phyloP scores from a whole-genome alignment of 1,139 yeast genomes.

The Candida sp. region DNA sequence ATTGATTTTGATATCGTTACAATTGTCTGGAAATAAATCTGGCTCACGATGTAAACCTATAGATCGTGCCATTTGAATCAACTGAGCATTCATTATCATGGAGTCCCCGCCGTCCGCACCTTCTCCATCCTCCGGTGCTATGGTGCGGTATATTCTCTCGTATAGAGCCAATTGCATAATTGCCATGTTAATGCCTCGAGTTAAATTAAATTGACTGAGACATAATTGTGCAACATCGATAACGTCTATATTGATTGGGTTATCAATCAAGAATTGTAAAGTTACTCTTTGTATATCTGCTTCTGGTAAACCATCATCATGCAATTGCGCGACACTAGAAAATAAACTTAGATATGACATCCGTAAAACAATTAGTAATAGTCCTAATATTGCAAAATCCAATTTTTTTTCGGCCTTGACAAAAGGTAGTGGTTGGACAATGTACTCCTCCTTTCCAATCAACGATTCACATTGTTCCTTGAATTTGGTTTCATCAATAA shows the following conservation, averaged over 20 bases:
- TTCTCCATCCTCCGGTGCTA: conserved; percentile 52
- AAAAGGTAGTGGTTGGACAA: conserved; percentile 9
- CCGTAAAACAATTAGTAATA: conserved; percentile 23
- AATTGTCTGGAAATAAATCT: conserved; percentile 17
- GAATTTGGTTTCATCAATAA: conserved; percentile 39
- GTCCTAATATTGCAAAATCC: conserved; percentile 33
- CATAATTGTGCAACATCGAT: conserved; percentile 36
- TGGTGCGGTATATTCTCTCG: conserved; percentile 32
- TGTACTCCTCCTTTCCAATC: conserved; percentile 16
- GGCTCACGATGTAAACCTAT: conserved; percentile 48
- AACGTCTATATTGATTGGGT: conserved; percentile 29
- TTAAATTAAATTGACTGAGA: conserved; percentile 33
- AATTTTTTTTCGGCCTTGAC: conserved; percentile 22
- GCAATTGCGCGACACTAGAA: conserved; percentile 26
- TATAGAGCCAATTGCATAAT: conserved; percentile 48
- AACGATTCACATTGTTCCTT: conserved; percentile 15
- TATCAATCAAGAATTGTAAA: conserved; percentile 21
- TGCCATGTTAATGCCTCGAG: conserved; percentile 37
- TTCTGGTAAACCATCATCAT: conserved; percentile 22
- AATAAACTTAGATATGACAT: conserved; percentile 29
- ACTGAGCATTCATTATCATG: conserved; percentile 29
- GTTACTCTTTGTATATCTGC: conserved; percentile 19
- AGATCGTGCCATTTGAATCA: conserved; percentile 38
- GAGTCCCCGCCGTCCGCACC: conserved; percentile 49
- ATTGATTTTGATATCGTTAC: conserved; percentile 20